A percentile compares a stretch with the other conserved stretches of the same genome.
These are phyloP conservation scores for Lepiota brunneoincarnata DNA, from an alignment of 768 basidiomycete species.

Conservation along the genomic window DNA sequence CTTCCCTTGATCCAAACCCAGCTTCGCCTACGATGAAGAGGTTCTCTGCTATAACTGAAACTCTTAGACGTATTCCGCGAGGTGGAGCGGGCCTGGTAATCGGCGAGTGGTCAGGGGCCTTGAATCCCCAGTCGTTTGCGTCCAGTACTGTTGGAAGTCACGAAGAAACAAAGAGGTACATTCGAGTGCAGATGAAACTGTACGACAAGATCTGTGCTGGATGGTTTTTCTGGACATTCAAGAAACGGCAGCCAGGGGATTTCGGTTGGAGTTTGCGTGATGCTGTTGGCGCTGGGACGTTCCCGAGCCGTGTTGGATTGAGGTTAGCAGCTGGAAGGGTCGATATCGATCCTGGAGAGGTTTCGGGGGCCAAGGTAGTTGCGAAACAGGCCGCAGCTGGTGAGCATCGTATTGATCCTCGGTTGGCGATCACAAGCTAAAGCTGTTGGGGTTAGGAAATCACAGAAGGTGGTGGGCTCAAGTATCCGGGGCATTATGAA, in stretches of 20 bases:
- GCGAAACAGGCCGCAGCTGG: constrained; percentile 13
- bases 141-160: constrained; percentile 15
- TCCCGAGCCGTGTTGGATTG: constrained; percentile 53
- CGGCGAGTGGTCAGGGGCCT: constrained; percentile 77
- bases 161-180: constrained; percentile 44
- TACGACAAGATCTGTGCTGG: constrained; percentile 67
- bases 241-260: constrained; percentile 64
- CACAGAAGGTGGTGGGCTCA: constrained; percentile 43
- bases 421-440: constrained; percentile 24
- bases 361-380: background rate
- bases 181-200: constrained; percentile 61
- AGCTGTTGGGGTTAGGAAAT: constrained; percentile 26
- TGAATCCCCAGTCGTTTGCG: constrained; percentile 60
- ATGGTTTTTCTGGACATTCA: constrained; percentile 86
- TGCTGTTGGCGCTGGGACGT: constrained; percentile 57
- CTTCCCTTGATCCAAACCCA: constrained; percentile 40
- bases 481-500: constrained; percentile 55
- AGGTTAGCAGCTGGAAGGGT: constrained; percentile 16
- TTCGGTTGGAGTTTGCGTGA: constrained; percentile 74
- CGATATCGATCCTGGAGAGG: background rate
- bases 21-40: constrained; percentile 30
- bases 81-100: constrained; percentile 45
- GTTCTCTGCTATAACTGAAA: constrained; percentile 32
- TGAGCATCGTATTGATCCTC: constrained; percentile 9
- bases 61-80: constrained; percentile 29